Evolutionary conservation across 164 flowering plant genomes (phyloP), one percentile per base, ranked within the genome.

Genomic region (Macadamia integrifolia): DNA sequence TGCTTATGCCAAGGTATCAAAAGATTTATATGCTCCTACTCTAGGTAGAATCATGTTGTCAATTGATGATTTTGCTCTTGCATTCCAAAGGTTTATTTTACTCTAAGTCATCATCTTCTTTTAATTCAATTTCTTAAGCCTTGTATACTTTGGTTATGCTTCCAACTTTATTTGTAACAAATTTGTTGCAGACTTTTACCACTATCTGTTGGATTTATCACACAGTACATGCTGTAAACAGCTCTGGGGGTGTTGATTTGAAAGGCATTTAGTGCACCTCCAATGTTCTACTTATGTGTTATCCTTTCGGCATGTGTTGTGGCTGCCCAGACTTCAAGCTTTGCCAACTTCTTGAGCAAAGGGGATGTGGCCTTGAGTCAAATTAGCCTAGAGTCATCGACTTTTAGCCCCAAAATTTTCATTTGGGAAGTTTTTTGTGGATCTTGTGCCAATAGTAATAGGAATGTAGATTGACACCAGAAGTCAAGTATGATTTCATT

Each of bases 41-140:
- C 98, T 93, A 71, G 98, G 98, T 68, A 97, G 98, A 67, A 93
- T 93, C 66, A 93, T 93, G 98, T 67, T 93, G 56, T 93, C 98
- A 1, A 90, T 93, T 66, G 98, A 97, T 23, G 23, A 23, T 23
- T 23, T 23, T 23, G 23, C 23, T 23, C 23, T 23, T 23, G 23
- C 23, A 23, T 23, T 23, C 23, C 23, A 23, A 23, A 23, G 23
- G 23, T 23, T 23, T 23, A 23, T 23, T 23, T 23, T 23, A 23
- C 23, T 23, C 23, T 23, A 23, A 23, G 23, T 23, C 23, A 23
- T 23, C 23, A 23, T 23, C 23, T 23, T 23, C 23, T 23, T 23
- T 23, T 23, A 23, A 23, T 23, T 23, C 23, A 23, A 23, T 23
- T 23, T 23, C 23, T 23, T 23, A 23, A 23, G 23, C 23, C 23